Base-by-base conservation (phyloP, 306 rosid genomes). In the Prosopis cineraria region DNA sequence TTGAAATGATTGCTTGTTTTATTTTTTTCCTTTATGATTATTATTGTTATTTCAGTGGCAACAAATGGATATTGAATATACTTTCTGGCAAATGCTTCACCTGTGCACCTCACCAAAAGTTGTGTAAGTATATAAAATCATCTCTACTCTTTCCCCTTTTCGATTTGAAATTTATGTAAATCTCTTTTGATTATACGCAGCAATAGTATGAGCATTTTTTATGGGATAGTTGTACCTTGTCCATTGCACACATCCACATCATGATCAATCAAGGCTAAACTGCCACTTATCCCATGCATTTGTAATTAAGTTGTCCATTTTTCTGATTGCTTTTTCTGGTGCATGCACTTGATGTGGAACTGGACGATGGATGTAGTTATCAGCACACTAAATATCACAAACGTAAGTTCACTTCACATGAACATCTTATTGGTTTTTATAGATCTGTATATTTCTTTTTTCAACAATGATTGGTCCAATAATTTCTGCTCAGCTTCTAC, bases 71-170 rank as follows among this genome's bases (percentile, higher is more conserved):
- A n/a, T 96, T 82, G 99, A 96, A 71, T 96, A 93, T 83, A 91
- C 97, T 7, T 96, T 96, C 79, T 96, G 99, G 99, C 99, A 96
- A 96, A 96, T 96, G 99, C 91, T 96, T 90, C 96, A 91, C 73
- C 88, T 96, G 56, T 96, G 99, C 83, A 90, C 97, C 44, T 87
- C 99, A 22, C 99, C 99, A 19, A 96, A 96, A 93, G 99, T 96
- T 78, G 98, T 96, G 99, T 93, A 90, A 88, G 99, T 84, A 72
- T 37, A 56, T 25, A 66, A 3, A 40, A 33, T 44, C 31, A 16
- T 72, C 58, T 72, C 16, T 47, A 70, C 16, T 43, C 40, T 36
- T 70, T 64, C 58, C 73, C 56, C 58, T 68, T 70, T 70, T 59
- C 10, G 67, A 45, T 22, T 30, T 59, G 58, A 30, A 55, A 56